Percentiles rank a stretch among this genome's conserved stretches.
phyloP scores from a whole-genome alignment of 495 filamentous ascomycete species.

The Aspergillus avenaceus region DNA sequence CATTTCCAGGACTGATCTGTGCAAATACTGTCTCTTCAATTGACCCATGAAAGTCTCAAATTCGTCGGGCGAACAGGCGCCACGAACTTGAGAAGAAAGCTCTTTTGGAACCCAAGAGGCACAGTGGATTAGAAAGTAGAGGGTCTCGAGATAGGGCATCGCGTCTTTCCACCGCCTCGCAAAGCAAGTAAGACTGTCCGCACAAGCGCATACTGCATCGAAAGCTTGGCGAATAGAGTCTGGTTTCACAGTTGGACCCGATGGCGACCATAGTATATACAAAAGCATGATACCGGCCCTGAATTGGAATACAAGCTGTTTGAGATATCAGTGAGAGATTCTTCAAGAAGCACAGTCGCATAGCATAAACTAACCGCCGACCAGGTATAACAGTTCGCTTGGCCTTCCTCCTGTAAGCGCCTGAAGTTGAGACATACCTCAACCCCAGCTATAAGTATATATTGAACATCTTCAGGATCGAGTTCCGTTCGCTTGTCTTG shows the following conservation, averaged over 20 bases:
- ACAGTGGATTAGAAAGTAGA: slow-evolving; percentile 19
- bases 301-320: slow-evolving; percentile 31
- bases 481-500: slow-evolving; percentile 25
- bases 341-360: not conserved
- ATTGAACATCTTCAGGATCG: slow-evolving; percentile 22
- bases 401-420: slow-evolving; percentile 28
- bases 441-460: slow-evolving; percentile 24
- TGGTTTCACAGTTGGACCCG: slow-evolving; percentile 2
- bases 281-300: slow-evolving; percentile 28
- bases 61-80: slow-evolving; percentile 10
- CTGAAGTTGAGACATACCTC: slow-evolving; percentile 28
- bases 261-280: slow-evolving; percentile 29
- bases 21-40: slow-evolving; percentile 25
- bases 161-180: slow-evolving; percentile 27
- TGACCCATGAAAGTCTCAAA: slow-evolving; percentile 17
- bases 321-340: slow-evolving; percentile 2
- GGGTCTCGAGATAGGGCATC: slow-evolving; percentile 20
- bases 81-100: not conserved
- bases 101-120: slow-evolving; percentile 4
- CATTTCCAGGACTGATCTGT: slow-evolving; percentile 28
- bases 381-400: slow-evolving; percentile 35
- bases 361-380: slow-evolving; percentile 23
- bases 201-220: slow-evolving; percentile 21
- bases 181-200: slow-evolving; percentile 20
- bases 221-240: slow-evolving; percentile 5